Evolutionary conservation across 1,139 yeast species (phyloP).

Genomic region (Pneumocystis canis): DNA sequence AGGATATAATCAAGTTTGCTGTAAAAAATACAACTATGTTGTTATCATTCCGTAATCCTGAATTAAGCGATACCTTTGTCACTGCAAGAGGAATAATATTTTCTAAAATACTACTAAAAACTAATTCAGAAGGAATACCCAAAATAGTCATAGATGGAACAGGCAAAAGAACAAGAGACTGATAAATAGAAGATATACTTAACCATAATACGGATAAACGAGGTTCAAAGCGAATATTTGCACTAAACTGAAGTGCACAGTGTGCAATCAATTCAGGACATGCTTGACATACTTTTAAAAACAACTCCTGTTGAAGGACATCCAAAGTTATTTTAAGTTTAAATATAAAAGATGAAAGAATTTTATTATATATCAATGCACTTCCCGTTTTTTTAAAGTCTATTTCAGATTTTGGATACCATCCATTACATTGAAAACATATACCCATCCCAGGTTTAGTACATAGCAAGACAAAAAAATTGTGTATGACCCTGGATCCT

Average conservation of each 20-base stretch:
- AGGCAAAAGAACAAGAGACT: conserved; percentile 42
- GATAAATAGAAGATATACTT: conserved; percentile 49
- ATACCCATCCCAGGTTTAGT: conserved; percentile 47
- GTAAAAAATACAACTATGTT: conserved; percentile 51
- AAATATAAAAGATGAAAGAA: conserved; percentile 47
- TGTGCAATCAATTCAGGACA: conserved; percentile 65
- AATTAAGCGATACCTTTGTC: conserved; percentile 43
- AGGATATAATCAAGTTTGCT: conserved; percentile 42
- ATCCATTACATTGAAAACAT: conserved; percentile 43
- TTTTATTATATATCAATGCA: conserved; percentile 41
- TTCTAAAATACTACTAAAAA: conserved; percentile 31
- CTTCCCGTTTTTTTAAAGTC: conserved; percentile 7
- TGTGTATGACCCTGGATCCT: conserved; percentile 25
- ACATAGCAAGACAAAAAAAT: conserved; percentile 37
- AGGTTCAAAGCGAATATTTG: conserved; percentile 35
- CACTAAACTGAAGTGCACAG: conserved; percentile 35
- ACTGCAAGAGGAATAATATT: conserved; percentile 52
- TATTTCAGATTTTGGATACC: conserved; percentile 32
- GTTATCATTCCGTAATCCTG: conserved; percentile 42
- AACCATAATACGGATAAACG: conserved; percentile 69
- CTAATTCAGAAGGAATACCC: conserved; percentile 6
- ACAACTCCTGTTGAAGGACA: conserved; percentile 42
- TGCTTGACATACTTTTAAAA: conserved; percentile 35
- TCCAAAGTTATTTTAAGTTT: conserved; percentile 74
- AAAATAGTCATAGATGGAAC: conserved; percentile 27